Base-by-base conservation (phyloP, 2,329 filamentous ascomycete genomes). In the Drechmeria coniospora region DNA sequence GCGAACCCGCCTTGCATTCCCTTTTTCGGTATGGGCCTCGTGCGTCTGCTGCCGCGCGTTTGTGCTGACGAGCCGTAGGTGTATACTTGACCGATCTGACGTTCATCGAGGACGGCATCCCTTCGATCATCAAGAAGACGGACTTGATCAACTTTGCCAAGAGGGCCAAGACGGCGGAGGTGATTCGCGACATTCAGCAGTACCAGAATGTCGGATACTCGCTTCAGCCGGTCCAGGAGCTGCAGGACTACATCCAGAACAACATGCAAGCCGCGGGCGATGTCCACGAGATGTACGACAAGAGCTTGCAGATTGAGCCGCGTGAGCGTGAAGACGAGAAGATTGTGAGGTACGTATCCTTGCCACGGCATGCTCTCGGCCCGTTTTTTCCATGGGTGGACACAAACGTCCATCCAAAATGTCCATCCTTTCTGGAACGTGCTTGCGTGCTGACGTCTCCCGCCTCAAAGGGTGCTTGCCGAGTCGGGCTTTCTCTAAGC, bases 261-360 rank as follows among this genome's bases (percentile, higher is more conserved):
- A 94, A 95, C 52, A 92, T 95, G 80, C 79, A 92, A 57, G 79
- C 78, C 17, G 87, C 90, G 4, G 81, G 84, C 28, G 87, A 95
- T 51, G 90, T 98, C 37, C 86, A 95, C 53, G 87, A 95, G 63
- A 95, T 95, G 90, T 98, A 95, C 61, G 86, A 95, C 55, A 86
- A 86, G 65, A 93, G 84, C 58, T 63, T 98, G 57, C 68, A 77
- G 46, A 76, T 98, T 34, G 90, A 98, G 53, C 90, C 90, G 36
- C 72, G 90, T 45, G 90, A 98, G 61, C 72, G 90, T 45, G 90
- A 98, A 61, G 90, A 98, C 50, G 90, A 98, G 61, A 95, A 95
- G 68, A 95, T 98, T 65, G 87, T 93, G 50, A 92, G 90, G 86
- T 92, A 75, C 46, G 71, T 65, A 38, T 28, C 43, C 38, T 39